Conservation (phyloP, 805 yeast genomes). For the Kodamaea lidongshanica region DNA sequence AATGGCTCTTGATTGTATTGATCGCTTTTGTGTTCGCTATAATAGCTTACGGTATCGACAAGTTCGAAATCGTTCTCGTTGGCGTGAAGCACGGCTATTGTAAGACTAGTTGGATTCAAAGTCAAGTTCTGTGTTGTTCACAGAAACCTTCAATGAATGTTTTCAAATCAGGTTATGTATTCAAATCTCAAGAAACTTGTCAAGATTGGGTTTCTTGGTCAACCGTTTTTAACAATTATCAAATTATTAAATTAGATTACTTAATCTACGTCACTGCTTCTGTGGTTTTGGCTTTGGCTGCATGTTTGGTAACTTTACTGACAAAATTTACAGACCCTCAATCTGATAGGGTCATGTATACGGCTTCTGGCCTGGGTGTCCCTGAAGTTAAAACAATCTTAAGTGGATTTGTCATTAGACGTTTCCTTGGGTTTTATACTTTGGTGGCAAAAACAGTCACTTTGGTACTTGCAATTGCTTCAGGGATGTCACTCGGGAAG, state of each 20-base stretch:
- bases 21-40: slow-evolving; percentile 42
- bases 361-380: slow-evolving; percentile 56
- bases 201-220: slow-evolving; percentile 44
- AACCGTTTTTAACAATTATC: slow-evolving; percentile 15
- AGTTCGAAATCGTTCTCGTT: slow-evolving; percentile 40
- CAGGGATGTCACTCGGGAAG: slow-evolving; percentile 53
- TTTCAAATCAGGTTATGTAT: slow-evolving; percentile 17
- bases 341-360: slow-evolving; percentile 29
- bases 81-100: slow-evolving; percentile 52
- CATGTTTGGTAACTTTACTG: slow-evolving; percentile 41
- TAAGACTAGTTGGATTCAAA: slow-evolving; percentile 36
- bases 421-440: slow-evolving; percentile 48
- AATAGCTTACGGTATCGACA: slow-evolving; percentile 46
- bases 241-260: slow-evolving; percentile 20
- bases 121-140: slow-evolving; percentile 33
- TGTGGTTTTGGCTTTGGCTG: slow-evolving; percentile 35
- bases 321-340: slow-evolving; percentile 31
- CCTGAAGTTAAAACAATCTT: slow-evolving; percentile 57
- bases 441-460: slow-evolving; percentile 44
- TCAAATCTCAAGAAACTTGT: slow-evolving; percentile 7
- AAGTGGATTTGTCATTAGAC: slow-evolving; percentile 52
- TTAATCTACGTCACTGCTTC: slow-evolving; percentile 33
- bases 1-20: slow-evolving; percentile 45
- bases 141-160: slow-evolving; percentile 9
- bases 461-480: slow-evolving; percentile 47